These are phyloP conservation scores for Penicillium pancosmium DNA, from an alignment of 495 filamentous ascomycete genomes.

Conservation along the genomic window DNA sequence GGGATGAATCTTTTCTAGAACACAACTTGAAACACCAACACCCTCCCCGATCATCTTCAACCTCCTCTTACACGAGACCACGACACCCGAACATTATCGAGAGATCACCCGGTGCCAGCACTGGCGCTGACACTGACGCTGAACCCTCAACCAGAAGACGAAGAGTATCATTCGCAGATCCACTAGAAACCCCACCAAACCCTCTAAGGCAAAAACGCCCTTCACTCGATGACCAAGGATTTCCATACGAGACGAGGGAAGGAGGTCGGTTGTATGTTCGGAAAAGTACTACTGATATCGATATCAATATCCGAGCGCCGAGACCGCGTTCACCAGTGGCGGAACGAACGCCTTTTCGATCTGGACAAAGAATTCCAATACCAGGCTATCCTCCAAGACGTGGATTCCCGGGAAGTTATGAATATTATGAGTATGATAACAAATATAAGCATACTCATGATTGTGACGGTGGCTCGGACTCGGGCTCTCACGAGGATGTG, in stretches of 20 bases:
- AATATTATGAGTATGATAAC: no score
- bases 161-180: constrained; percentile 1
- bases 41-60: not conserved
- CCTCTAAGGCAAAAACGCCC: not conserved
- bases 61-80: not conserved
- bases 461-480: no score
- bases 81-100: not conserved
- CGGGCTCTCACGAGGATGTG: not conserved
- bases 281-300: not conserved
- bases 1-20: not conserved
- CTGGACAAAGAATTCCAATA: not conserved
- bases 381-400: not conserved
- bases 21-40: no score
- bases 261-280: no score
- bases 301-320: not conserved
- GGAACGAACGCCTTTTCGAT: not conserved
- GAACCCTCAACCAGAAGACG: not conserved
- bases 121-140: no score
- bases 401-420: no score
- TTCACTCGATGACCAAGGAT: not conserved
- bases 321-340: not conserved
- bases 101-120: no score
- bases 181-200: not conserved
- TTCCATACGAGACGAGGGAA: not conserved
- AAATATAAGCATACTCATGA: no score